These are phyloP conservation scores for Gryganskiella cystojenkinii DNA, from an alignment of 192 early-diverging fungal species.

Conservation along the genomic window DNA sequence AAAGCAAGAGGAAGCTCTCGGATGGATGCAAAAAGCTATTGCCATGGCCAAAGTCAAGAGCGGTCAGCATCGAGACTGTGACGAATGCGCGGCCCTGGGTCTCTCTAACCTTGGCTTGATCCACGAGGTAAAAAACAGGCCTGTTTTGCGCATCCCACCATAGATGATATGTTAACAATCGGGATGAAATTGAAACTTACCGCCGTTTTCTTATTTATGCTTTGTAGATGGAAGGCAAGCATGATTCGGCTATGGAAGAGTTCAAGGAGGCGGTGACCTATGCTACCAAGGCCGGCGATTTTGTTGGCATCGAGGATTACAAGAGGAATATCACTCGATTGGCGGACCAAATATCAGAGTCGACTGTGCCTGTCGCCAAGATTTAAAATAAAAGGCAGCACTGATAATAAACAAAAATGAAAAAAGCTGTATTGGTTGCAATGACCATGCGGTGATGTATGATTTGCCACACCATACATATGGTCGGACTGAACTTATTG, in stretches of 20 bases:
- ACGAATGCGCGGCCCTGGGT: slow-evolving; percentile 65
- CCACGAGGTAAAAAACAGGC: slow-evolving; percentile 58
- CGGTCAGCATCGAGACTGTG: slow-evolving; percentile 55
- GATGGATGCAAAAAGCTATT: slow-evolving; percentile 66
- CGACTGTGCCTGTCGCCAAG: background rate
- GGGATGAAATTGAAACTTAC: too few species aligned
- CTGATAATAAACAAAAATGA: too few species aligned
- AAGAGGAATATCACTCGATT: slow-evolving; percentile 25
- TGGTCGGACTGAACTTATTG: too few species aligned
- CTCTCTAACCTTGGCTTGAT: slow-evolving; percentile 62
- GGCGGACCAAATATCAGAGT: slow-evolving; percentile 9
- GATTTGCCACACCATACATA: too few species aligned
- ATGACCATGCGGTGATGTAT: too few species aligned
- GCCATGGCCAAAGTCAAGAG: slow-evolving; percentile 51
- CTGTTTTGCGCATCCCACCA: background rate
- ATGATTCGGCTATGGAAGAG: slow-evolving; percentile 45
- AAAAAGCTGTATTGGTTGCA: too few species aligned
- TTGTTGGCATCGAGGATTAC: slow-evolving; percentile 42
- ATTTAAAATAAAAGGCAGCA: background rate
- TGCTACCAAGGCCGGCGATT: slow-evolving; percentile 50
- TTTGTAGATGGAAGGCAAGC: slow-evolving; percentile 56
- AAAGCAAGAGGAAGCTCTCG: slow-evolving; percentile 62
- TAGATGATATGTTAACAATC: too few species aligned
- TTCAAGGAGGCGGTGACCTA: slow-evolving; percentile 54
- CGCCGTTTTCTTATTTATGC: background rate